These are phyloP conservation scores for Atkinsonella hypoxylon DNA, from an alignment of 2,329 filamentous ascomycete species.

Conservation along the genomic window DNA sequence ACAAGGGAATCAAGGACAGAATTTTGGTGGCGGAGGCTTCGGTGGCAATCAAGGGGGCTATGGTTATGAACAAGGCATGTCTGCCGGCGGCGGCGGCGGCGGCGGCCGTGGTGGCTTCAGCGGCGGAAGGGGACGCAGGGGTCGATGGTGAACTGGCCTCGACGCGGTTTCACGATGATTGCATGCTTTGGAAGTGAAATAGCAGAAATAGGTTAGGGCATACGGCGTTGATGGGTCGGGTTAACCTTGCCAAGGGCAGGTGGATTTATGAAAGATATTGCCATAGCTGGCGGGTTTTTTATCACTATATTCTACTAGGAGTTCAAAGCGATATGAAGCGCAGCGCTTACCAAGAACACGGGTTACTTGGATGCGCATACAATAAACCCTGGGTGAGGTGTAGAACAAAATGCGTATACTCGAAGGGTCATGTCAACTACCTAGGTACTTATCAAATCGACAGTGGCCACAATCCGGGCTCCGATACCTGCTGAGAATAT, in stretches of 20 bases:
- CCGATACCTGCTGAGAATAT: too few relatives aligned
- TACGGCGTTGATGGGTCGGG: slow-evolving; percentile 3
- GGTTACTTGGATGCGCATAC: too few relatives aligned
- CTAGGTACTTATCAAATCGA: too few relatives aligned
- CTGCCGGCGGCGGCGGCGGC: slow-evolving; percentile 24
- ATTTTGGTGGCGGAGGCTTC: slow-evolving; percentile 40
- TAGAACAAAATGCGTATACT: too few relatives aligned
- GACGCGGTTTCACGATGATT: background rate
- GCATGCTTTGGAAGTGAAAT: background rate
- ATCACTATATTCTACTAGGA: background rate
- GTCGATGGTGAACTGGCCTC: slow-evolving; percentile 14
- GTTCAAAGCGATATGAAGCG: background rate
- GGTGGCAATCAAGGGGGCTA: slow-evolving; percentile 41
- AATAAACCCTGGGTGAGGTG: too few relatives aligned
- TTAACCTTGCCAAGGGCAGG: background rate
- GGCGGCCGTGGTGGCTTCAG: slow-evolving; percentile 19
- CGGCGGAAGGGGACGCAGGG: slow-evolving; percentile 19
- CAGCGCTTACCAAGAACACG: too few relatives aligned
- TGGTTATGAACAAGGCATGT: slow-evolving; percentile 37
- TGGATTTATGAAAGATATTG: background rate
- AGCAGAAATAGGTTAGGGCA: background rate
- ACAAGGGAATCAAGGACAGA: slow-evolving; percentile 38
- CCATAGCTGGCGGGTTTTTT: background rate
- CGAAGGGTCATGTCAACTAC: too few relatives aligned
- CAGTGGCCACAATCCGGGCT: too few relatives aligned